Evolutionary conservation across 2,329 filamentous ascomycete genomes (phyloP).

Genomic region (Penicillium janthinellum): DNA sequence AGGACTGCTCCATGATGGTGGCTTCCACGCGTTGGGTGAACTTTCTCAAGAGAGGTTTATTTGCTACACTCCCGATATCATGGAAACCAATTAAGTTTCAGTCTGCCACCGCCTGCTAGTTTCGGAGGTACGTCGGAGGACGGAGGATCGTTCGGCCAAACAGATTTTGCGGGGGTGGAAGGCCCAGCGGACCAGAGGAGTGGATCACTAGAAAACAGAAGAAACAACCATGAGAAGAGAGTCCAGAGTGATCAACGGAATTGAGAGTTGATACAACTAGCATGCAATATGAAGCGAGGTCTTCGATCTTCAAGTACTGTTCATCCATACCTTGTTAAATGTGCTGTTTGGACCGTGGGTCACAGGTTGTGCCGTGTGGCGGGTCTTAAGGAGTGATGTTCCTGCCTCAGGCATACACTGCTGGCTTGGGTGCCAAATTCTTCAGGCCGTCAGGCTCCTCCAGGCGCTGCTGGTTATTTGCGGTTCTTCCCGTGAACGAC

Average conservation of each 20-base stretch:
- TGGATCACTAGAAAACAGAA: slow-evolving; percentile 12
- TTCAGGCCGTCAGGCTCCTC: slow-evolving; percentile 1
- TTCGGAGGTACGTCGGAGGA: not conserved
- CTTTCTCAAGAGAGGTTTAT: slow-evolving; percentile 7
- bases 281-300: not conserved
- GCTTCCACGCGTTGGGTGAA: not conserved
- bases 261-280: slow-evolving; percentile 12
- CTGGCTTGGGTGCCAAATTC: slow-evolving; percentile 18
- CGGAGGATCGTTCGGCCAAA: not conserved
- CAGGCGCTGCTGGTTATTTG: not conserved
- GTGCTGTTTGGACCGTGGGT: not conserved
- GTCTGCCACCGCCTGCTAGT: slow-evolving; percentile 14
- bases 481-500: not conserved
- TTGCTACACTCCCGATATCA: slow-evolving; percentile 13
- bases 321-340: not conserved
- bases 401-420: slow-evolving; percentile 23
- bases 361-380: not conserved
- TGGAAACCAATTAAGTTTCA: slow-evolving; percentile 8
- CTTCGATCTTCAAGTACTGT: not conserved
- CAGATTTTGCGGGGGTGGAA: slow-evolving; percentile 1
- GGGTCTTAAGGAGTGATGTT: not conserved
- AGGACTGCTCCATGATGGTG: slow-evolving; percentile 39
- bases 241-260: slow-evolving; percentile 3
- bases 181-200: not conserved
- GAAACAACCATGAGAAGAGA: slow-evolving; percentile 13